Base-by-base conservation (phyloP, 1,284 basidiomycete species). In the Ceratobasidium sp. region DNA sequence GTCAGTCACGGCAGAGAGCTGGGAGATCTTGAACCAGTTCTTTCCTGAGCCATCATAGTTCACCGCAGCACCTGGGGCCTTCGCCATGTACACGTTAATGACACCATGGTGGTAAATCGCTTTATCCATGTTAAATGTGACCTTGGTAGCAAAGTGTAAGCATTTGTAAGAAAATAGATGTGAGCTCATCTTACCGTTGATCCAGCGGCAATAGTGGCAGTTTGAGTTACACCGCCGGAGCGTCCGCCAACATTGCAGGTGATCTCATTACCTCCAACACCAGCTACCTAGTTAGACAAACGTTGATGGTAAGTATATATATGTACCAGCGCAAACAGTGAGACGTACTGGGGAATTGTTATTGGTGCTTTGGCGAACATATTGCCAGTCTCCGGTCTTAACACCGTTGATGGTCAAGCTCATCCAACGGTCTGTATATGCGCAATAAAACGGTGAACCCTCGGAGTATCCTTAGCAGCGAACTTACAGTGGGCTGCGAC, bases 11-110 rank as follows among this genome's bases (percentile, higher is more conserved):
- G 81, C 82, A 10, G 87, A 86, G 81, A 85, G 82, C 81, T 88
- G 85, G 85, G 85, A 87, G 51, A 88, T 86, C 84, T 89, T 89
- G 85, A 89, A 89, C 88, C 88, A 89, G 20, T 86, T 87, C 58
- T 84, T 82, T 28, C 86, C 86, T 12, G 85, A 84, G 15, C 86
- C 87, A 55, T 86, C 88, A 46, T 80, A 83, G 77, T 84, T 84
- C 60, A 85, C 85, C 66, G 87, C 87, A 44, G 86, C 85, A 42
- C 86, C 86, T 39, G 81, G 81, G 18, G 87, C 88, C 33, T 84
- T 80, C 4, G 85, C 84, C 87, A 89, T 86, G 82, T 88, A 88
- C 9, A 86, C 86, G 42, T 85, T 84, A 40, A 51, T 39, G 81
- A 85, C 86, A n/a, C 86, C 86, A 44, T 86, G 85, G 82, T 88